Base-by-base conservation (phyloP, 2,329 filamentous ascomycete species). In the Fusarium sp. region DNA sequence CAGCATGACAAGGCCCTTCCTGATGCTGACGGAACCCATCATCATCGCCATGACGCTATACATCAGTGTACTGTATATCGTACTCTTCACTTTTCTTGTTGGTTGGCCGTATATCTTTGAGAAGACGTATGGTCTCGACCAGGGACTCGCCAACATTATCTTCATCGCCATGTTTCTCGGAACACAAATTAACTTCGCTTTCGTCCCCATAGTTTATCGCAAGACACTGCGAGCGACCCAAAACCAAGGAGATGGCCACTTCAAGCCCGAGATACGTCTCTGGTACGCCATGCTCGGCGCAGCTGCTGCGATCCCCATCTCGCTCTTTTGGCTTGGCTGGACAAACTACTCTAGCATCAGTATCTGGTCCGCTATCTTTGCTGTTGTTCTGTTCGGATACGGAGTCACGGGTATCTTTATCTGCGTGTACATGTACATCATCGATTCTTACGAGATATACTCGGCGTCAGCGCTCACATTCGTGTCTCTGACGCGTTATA, bases 321-420 rank as follows among this genome's bases (percentile, higher is more conserved):
- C 82, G 1, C 81, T 88, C 3, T 88, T 88, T 73, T 87, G 86
- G 86, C 81, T 88, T 26, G 87, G 84, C 10, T 88, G 86, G 86
- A 84, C 84, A 4, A 82, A 83, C 7, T 82, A 84, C 38, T 69
- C 81, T 0, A 73, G 61, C 24, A 82, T 87, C 32, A 84, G 84
- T 28, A 83, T 84, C 70, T 87, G 86, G 81, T 85, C 84, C 1
- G 81, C 82, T 10, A 82, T 87, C 7, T 77, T 85, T 1, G 85
- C 84, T 0, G 80, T 82, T 0, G 78, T 79, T 0, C 64, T 86
- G 0, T 86, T 88, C 32, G 85, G 86, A 4, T 86, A 84, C 48
- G 84, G 83, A 6, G 81, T 87, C 1, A 76, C 66, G 1, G 73
- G 72, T 0, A 58, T 79, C 1, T 79, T 78, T 17, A 70, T 82